Evolutionary conservation across 2,329 filamentous ascomycete genomes (phyloP).

Genomic region (Neurospora crassa): DNA sequence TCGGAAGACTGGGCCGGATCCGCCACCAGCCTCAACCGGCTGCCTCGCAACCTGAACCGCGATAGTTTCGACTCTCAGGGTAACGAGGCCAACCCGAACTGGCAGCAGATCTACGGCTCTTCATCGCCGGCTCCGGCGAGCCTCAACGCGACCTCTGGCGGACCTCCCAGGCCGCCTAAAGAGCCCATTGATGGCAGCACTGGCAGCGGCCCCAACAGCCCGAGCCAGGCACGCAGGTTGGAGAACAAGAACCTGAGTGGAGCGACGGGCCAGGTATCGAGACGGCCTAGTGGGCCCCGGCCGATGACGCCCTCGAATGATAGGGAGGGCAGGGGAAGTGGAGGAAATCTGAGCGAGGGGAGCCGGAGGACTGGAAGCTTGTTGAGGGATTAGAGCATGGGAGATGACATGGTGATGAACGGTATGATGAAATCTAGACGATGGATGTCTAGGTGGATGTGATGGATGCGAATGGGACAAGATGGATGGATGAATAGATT

Average conservation of each 20-base stretch:
- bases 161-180: conserved; percentile 52
- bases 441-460: background rate
- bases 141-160: conserved; percentile 20
- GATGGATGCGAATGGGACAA: background rate
- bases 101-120: conserved; percentile 16
- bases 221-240: conserved; percentile 30
- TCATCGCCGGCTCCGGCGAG: conserved; percentile 32
- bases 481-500: background rate
- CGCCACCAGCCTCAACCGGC: conserved; percentile 46
- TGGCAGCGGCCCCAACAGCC: conserved; percentile 34
- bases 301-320: conserved; percentile 51
- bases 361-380: conserved; percentile 47
- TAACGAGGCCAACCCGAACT: conserved; percentile 32
- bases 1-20: conserved; percentile 56
- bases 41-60: conserved; percentile 35
- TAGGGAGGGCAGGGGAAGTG: conserved; percentile 18
- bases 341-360: conserved; percentile 33
- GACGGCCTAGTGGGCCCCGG: conserved; percentile 47
- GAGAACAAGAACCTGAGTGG: conserved; percentile 50
- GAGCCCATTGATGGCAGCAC: conserved; percentile 38
- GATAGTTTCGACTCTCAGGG: conserved; percentile 37
- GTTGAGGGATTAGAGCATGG: conserved; percentile 1
- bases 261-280: conserved; percentile 37
- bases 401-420: background rate
- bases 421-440: background rate